These are phyloP conservation scores for Helicostylum pulchrum DNA, from an alignment of 192 early-diverging fungal genomes.

Conservation along the genomic window DNA sequence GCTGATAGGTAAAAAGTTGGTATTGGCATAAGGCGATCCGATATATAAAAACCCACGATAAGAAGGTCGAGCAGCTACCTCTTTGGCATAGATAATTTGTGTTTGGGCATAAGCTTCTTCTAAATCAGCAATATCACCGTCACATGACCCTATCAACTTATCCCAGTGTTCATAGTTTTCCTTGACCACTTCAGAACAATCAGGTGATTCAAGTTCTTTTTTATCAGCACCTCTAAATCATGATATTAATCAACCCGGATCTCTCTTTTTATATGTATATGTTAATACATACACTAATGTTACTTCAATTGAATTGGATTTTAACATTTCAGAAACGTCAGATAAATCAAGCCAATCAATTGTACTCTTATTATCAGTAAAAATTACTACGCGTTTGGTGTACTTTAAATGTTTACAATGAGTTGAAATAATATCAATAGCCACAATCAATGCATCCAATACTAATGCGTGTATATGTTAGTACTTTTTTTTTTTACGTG, in stretches of 20 bases:
- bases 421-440: conserved; percentile 48
- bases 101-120: conserved; percentile 51
- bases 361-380: conserved; percentile 55
- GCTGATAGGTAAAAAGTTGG: no score
- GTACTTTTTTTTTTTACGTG: no score
- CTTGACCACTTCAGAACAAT: not conserved
- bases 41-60: not conserved
- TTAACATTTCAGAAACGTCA: conserved; percentile 29
- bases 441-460: conserved; percentile 62
- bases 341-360: conserved; percentile 49
- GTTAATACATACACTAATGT: conserved; percentile 18
- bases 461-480: conserved; percentile 34
- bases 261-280: not conserved
- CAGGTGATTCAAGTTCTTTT: no score
- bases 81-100: conserved; percentile 45
- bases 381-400: conserved; percentile 60
- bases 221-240: not conserved
- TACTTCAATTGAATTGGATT: conserved; percentile 31
- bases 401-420: conserved; percentile 63
- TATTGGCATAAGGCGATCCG: not conserved
- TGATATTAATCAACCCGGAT: no score
- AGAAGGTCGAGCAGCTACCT: conserved; percentile 8
- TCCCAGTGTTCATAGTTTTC: conserved; percentile 12
- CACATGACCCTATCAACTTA: conserved; percentile 27
- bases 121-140: conserved; percentile 36